These are phyloP conservation scores for Gaeumannomyces sp. DNA, from an alignment of 2,329 filamentous ascomycete genomes.

Conservation along the genomic window DNA sequence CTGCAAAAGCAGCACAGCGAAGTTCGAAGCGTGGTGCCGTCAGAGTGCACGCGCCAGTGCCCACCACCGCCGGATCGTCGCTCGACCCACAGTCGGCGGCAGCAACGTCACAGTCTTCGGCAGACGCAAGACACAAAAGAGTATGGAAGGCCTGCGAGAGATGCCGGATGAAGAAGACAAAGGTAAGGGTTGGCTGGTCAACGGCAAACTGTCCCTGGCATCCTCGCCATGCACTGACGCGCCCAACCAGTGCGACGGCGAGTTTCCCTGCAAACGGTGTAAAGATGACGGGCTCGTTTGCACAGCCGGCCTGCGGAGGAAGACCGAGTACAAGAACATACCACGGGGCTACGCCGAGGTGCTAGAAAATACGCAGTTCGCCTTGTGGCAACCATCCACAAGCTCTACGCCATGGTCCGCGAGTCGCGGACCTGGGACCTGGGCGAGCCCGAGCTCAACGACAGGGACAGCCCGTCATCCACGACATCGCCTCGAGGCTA, in stretches of 20 bases:
- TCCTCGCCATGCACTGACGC: constrained; percentile 12
- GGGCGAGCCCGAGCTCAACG: constrained; percentile 58
- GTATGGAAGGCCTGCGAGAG: constrained; percentile 63
- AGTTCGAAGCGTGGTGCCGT: constrained; percentile 4
- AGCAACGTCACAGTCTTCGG: constrained; percentile 26
- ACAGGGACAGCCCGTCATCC: constrained; percentile 57
- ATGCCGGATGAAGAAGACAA: constrained; percentile 65
- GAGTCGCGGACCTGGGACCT: constrained; percentile 53
- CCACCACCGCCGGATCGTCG: neutral
- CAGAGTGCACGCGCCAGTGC: neutral
- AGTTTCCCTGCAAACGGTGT: constrained; percentile 61
- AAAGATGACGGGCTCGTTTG: constrained; percentile 60
- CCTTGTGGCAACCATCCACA: constrained; percentile 60
- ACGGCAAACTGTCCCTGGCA: neutral
- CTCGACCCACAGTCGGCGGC: neutral
- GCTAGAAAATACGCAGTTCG: constrained; percentile 59
- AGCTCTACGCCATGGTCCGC: constrained; percentile 59
- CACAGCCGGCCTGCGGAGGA: constrained; percentile 57
- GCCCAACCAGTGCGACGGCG: constrained; percentile 50
- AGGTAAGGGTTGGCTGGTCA: constrained; percentile 35
- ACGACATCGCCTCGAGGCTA: constrained; percentile 58
- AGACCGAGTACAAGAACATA: constrained; percentile 63
- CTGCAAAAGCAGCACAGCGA: neutral
- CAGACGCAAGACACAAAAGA: constrained; percentile 54
- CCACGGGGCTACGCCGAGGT: constrained; percentile 53